Base-by-base conservation (phyloP, 352 stramenopile species). In the Pythium rishiriense region DNA sequence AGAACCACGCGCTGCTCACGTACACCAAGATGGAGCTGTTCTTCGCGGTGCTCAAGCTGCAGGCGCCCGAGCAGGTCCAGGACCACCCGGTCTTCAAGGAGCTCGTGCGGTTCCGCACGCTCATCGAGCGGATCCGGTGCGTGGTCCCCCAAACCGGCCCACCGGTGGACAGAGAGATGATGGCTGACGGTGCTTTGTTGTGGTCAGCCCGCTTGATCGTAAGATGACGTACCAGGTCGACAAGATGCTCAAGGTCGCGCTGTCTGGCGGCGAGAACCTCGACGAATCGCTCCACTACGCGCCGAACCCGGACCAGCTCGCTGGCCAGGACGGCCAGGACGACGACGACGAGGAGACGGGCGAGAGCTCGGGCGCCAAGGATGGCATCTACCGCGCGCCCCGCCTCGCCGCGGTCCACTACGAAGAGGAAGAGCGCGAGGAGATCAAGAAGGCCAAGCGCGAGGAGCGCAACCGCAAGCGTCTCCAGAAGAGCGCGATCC, bases 191-290 rank as follows among this genome's bases (percentile, higher is more conserved):
- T 17, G 7, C 35, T 42, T 42, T 8, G 35, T 42, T 8, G 3
- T 15, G 6, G 31, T 5, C 33, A 87, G 79, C 28, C 87, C 87
- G 31, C 72, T 95, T 19, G 87, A 95, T 54, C 85, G 85, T 49
- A 95, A 95, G 72, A 83, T 95, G 72, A 91, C 90, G 69, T 95
- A 95, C 66, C 87, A 95, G 65, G 83, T 95, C n/a, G 87, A 95
- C 73, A 95, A 95, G 66, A 87, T 95, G 81, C 83, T 93, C 60
- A 93, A 93, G 74, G 84, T 94, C 43, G 85, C 84, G n/a, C 57
- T 93, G 10, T 90, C 82, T 21, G 83, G 79, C 19, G 79, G 79
- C 63, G 81, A 90, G 59, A 78, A 83, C 33, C 52, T 93, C 48
- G 84, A 93, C 59, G 85, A 90, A 56, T 88, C 85, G 55, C 69